Conservation (phyloP, 2,329 filamentous ascomycete species). For the Rhexocercosporidium sp. region DNA sequence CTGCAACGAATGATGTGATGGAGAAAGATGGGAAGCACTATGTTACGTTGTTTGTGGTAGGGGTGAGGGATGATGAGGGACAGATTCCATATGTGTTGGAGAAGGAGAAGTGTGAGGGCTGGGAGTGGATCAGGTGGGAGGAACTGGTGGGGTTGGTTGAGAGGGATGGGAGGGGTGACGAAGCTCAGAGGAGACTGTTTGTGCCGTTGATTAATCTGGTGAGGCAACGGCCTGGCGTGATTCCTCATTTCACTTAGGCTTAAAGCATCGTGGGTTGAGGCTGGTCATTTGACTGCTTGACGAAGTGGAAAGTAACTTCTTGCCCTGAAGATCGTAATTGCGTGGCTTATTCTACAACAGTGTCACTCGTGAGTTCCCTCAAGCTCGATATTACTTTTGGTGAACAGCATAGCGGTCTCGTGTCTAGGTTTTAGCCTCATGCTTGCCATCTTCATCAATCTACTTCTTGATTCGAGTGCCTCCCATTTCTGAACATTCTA, state of each 20-base stretch:
- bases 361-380: too few species aligned
- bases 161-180: slow-evolving; percentile 29
- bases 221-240: slow-evolving; percentile 44
- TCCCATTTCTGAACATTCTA: too few species aligned
- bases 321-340: too few species aligned
- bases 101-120: slow-evolving; percentile 58
- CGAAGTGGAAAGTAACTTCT: too few species aligned
- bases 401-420: too few species aligned
- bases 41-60: slow-evolving; percentile 72
- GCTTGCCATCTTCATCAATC: too few species aligned
- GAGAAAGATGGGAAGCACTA: slow-evolving; percentile 68
- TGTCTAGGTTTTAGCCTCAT: too few species aligned
- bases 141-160: slow-evolving; percentile 48
- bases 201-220: slow-evolving; percentile 53
- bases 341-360: too few species aligned
- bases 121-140: slow-evolving; percentile 59
- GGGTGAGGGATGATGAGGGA: slow-evolving; percentile 51
- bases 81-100: slow-evolving; percentile 57
- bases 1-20: slow-evolving; percentile 72
- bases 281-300: too few species aligned
- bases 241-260: slow-evolving; percentile 30
- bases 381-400: too few species aligned
- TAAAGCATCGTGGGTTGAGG: too few species aligned
- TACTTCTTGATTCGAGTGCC: too few species aligned
- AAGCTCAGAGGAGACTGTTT: slow-evolving; percentile 47